phyloP scores from a whole-genome alignment of 192 early-diverging fungal species.

The Backusella tuberculispora region DNA sequence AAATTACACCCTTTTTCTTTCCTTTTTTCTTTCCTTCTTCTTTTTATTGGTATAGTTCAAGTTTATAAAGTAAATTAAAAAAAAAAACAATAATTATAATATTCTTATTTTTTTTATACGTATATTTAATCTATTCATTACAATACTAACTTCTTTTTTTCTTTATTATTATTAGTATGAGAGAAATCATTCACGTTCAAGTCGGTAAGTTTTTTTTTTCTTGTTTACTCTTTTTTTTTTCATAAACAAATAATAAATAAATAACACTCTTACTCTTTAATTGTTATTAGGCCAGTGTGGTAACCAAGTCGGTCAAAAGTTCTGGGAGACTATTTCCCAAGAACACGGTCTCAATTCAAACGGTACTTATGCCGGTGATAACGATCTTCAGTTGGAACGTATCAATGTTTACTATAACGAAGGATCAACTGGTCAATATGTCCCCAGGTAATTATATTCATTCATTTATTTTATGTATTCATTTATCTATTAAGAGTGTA shows the following conservation, averaged over 20 bases:
- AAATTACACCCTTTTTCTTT: conserved; percentile 19
- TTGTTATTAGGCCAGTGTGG: conserved; percentile 38
- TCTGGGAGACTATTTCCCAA: conserved; percentile 84
- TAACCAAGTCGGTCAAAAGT: conserved; percentile 54
- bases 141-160: conserved; percentile 13
- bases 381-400: conserved; percentile 73
- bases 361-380: conserved; percentile 63
- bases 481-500: conserved; percentile 15
- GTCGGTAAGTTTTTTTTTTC: conserved; percentile 34
- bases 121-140: not conserved
- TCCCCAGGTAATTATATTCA: conserved; percentile 55
- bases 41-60: conserved; percentile 14
- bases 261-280: not conserved
- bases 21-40: conserved; percentile 16
- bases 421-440: conserved; percentile 65
- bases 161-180: conserved; percentile 29
- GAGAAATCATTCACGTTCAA: conserved; percentile 48
- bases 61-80: not conserved
- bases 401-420: conserved; percentile 86
- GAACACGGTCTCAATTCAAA: conserved; percentile 78
- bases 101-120: not conserved
- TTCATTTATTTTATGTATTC: not conserved
- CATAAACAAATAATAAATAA: not conserved
- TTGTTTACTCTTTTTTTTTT: not conserved
- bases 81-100: not conserved